Evolutionary conservation across 1,284 basidiomycete genomes (phyloP).

Genomic region (Neonothopanus nambi): DNA sequence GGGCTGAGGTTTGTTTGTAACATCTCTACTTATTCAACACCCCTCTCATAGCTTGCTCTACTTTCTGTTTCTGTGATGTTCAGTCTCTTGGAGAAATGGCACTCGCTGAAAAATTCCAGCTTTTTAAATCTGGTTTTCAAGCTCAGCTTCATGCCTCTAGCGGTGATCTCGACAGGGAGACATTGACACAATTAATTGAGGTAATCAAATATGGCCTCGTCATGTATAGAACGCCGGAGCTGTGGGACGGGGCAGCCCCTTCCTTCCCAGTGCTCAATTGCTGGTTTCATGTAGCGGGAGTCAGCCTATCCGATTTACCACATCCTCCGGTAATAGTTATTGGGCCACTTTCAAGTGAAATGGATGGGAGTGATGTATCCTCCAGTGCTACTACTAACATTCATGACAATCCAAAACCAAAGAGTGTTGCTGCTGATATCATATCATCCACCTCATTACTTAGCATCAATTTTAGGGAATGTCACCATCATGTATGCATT

Average conservation of each 20-base stretch:
- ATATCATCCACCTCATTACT: background rate
- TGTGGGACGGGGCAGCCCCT: background rate
- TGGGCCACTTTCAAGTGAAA: too few relatives aligned
- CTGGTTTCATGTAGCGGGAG: background rate
- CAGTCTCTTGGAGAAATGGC: too few relatives aligned
- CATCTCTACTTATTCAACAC: background rate
- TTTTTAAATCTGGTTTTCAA: background rate
- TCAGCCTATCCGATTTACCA: too few relatives aligned
- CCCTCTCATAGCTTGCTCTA: background rate
- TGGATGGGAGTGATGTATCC: too few relatives aligned
- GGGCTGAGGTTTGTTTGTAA: slow-evolving; percentile 1
- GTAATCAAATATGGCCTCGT: background rate
- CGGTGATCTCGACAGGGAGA: background rate
- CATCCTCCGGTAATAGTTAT: background rate
- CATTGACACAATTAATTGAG: background rate
- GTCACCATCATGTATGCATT: background rate
- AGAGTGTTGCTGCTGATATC: too few relatives aligned
- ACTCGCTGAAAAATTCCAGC: background rate
- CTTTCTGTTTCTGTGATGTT: background rate
- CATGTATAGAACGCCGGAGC: background rate
- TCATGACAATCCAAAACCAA: too few relatives aligned
- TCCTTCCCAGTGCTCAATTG: background rate
- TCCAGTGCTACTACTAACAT: background rate
- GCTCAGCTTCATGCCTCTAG: background rate
- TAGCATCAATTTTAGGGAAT: background rate